Base-by-base conservation (phyloP, 495 filamentous ascomycete genomes). In the Penicillium dipodomyicola region DNA sequence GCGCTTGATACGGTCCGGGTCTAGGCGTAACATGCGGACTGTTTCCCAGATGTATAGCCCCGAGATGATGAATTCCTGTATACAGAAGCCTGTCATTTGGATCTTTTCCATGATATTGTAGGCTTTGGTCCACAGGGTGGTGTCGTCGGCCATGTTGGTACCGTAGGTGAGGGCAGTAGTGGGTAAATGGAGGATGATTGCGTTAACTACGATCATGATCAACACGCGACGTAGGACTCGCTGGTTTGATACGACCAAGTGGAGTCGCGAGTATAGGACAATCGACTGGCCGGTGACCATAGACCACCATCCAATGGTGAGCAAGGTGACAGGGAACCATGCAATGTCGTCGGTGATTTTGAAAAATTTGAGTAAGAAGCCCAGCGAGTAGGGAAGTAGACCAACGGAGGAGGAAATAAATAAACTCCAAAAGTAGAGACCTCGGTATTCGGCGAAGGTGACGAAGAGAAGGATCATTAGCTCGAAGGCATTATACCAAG, bases 231-330 rank as follows among this genome's bases (percentile, higher is more conserved):
- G 76, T 3, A 87, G 72, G 17, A 77, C 64, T 25, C 68, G 70
- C n/a, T 69, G 70, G 25, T 81, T 79, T 23, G 71, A 70, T 29
- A 82, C 67, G 37, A 89, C 74, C 41, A 88, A 70, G 61, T 87
- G 82, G 5, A 89, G 77, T n/a, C 86, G 80, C 3, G 85, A 88
- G 70, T 84, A 89, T 19, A 89, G 74, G 11, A 89, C 84, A 40
- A 88, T 61, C 5, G 83, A 83, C 65, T 87, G 84, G 17, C 84
- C 84, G 0, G 83, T 85, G 4, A 89, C 82, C 83, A 87, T 87
- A 19, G 60, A 62, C 53, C 74, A 81, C 86, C 85, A 89, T 17
- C 85, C 85, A 19, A 83, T 52, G 27, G 76, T 77, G 46, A 80
- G 59, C 14, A 82, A 64, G 5, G 74, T 73, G n/a, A 78, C 67